phyloP scores from a whole-genome alignment of 345 rosid species.

The Durio zibethinus region DNA sequence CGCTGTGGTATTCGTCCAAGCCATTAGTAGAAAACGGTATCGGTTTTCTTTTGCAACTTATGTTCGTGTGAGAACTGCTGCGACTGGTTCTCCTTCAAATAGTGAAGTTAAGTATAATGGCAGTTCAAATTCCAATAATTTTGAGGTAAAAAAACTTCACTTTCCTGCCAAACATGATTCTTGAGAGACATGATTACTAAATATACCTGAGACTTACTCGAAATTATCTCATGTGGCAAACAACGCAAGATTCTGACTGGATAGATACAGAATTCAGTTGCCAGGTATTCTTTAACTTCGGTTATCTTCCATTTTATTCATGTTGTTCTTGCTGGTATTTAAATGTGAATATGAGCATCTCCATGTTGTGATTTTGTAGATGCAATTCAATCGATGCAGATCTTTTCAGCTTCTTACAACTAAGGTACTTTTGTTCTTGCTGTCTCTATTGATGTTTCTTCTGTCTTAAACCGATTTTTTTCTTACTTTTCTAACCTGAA shows the following conservation, averaged over 20 bases:
- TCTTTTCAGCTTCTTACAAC: neutral
- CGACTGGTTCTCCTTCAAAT: constrained; percentile 26
- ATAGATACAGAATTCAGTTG: neutral
- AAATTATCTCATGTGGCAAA: neutral
- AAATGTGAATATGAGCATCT: neutral
- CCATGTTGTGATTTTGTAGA: neutral
- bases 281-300: neutral
- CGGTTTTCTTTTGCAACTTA: constrained; percentile 57
- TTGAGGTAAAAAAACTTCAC: constrained; percentile 53
- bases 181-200: constrained; percentile 31
- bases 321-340: neutral
- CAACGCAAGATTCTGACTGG: neutral
- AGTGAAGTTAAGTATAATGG: constrained; percentile 28
- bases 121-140: constrained; percentile 27
- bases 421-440: constrained; percentile 16
- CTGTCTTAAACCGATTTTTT: neutral
- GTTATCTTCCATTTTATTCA: neutral
- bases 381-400: neutral
- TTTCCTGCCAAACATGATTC: constrained; percentile 63
- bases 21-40: constrained; percentile 62
- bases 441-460: no score
- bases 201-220: neutral
- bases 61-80: constrained; percentile 60
- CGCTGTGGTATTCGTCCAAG: constrained; percentile 74
- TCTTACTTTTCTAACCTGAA: neutral